Conservation (phyloP, 2,329 filamentous ascomycete species). For the Macrophomina pseudophaseolina region DNA sequence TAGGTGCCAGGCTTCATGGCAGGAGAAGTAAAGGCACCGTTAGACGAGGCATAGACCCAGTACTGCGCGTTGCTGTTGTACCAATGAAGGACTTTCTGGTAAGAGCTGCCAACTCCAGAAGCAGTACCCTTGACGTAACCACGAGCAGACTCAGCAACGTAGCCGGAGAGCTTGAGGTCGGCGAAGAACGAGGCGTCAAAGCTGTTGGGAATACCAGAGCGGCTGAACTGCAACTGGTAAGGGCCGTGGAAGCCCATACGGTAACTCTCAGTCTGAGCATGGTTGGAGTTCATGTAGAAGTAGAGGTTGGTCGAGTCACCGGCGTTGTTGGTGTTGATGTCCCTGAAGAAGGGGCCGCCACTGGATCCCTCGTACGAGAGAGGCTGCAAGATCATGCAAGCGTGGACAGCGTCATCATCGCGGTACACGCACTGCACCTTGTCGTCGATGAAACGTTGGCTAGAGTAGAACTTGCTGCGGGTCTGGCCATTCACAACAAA, state of each 20-base stretch:
- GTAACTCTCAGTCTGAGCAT: constrained; percentile 64
- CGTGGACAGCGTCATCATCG: constrained; percentile 54
- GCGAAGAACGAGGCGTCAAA: constrained; percentile 64
- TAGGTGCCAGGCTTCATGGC: constrained; percentile 71
- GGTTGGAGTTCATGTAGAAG: constrained; percentile 65
- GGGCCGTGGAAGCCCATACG: constrained; percentile 70
- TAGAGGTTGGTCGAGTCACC: constrained; percentile 64
- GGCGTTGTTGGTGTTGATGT: constrained; percentile 70
- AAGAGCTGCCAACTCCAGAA: constrained; percentile 57
- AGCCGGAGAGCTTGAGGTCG: constrained; percentile 63
- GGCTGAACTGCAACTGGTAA: constrained; percentile 66
- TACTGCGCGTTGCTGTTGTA: constrained; percentile 61
- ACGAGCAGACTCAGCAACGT: constrained; percentile 60
- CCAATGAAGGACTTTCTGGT: constrained; percentile 68
- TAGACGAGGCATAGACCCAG: constrained; percentile 63
- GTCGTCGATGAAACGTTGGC: constrained; percentile 72
- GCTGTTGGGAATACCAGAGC: constrained; percentile 59
- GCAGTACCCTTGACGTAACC: constrained; percentile 67
- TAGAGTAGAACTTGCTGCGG: constrained; percentile 73
- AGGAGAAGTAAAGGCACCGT: constrained; percentile 66
- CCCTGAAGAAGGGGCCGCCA: constrained; percentile 68
- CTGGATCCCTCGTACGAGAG: constrained; percentile 64
- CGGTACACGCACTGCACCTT: constrained; percentile 66
- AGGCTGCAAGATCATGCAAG: constrained; percentile 63
- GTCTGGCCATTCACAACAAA: constrained; percentile 67